Evolutionary conservation across 768 basidiomycete genomes (phyloP).

Genomic region (Pulveroboletus frians): DNA sequence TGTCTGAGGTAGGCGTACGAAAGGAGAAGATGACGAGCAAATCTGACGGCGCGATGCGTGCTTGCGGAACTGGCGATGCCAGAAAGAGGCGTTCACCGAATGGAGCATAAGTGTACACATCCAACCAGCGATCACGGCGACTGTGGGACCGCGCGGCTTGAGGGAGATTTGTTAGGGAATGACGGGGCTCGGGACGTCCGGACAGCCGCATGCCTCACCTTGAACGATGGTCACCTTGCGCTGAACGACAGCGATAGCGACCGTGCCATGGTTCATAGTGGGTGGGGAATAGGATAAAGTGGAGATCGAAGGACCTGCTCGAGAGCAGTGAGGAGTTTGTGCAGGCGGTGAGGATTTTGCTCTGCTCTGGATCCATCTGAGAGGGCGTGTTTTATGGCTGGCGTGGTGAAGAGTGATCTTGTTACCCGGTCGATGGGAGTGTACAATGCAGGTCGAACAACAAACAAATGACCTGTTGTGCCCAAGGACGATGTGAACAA

Average conservation of each 20-base stretch:
- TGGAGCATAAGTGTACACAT: slow-evolving; percentile 60
- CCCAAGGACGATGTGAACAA: neutral
- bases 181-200: neutral
- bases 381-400: slow-evolving; percentile 19
- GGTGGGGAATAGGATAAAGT: neutral
- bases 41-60: slow-evolving; percentile 57
- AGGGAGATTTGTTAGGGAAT: slow-evolving; percentile 2
- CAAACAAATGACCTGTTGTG: slow-evolving; percentile 13
- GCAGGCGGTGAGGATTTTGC: neutral
- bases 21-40: slow-evolving; percentile 51
- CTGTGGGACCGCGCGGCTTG: slow-evolving; percentile 54
- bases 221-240: slow-evolving; percentile 65
- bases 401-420: slow-evolving; percentile 8
- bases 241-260: slow-evolving; percentile 66
- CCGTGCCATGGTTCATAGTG: slow-evolving; percentile 48
- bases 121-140: slow-evolving; percentile 52
- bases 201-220: slow-evolving; percentile 36
- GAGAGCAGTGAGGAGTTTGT: neutral
- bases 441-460: neutral
- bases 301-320: slow-evolving; percentile 1
- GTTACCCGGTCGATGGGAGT: slow-evolving; percentile 8
- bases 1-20: slow-evolving; percentile 38
- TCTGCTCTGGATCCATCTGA: neutral
- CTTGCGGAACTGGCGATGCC: slow-evolving; percentile 50
- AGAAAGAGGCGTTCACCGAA: slow-evolving; percentile 67